Evolutionary conservation across 768 basidiomycete species (phyloP).

Genomic region (Scleroderma citrinum): DNA sequence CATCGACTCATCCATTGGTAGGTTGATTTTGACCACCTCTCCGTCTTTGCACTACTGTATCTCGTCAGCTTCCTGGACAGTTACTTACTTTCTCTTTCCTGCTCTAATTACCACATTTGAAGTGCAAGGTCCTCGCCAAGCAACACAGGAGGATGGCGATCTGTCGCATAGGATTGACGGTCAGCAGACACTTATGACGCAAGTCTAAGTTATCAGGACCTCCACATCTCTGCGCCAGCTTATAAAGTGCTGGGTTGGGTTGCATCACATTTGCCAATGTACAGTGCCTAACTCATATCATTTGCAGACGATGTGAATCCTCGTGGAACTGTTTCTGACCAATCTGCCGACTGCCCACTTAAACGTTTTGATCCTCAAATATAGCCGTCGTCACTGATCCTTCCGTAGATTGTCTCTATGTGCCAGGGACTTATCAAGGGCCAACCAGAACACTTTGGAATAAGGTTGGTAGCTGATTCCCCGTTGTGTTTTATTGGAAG

Average conservation of each 20-base stretch:
- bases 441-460: slow-evolving; percentile 47
- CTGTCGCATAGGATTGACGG: slow-evolving; percentile 42
- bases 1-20: background rate
- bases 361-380: slow-evolving; percentile 55
- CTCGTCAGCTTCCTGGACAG: slow-evolving; percentile 38
- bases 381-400: slow-evolving; percentile 56
- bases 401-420: slow-evolving; percentile 50
- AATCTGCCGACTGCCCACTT: slow-evolving; percentile 30
- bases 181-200: slow-evolving; percentile 21
- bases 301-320: slow-evolving; percentile 23
- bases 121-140: slow-evolving; percentile 27
- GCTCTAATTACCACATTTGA: slow-evolving; percentile 34
- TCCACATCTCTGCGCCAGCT: slow-evolving; percentile 42
- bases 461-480: no score
- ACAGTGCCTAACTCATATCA: background rate
- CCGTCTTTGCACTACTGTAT: no score
- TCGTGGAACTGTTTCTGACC: background rate
- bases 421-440: slow-evolving; percentile 51
- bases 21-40: background rate
- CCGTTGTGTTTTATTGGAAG: no score
- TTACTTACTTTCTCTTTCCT: slow-evolving; percentile 12
- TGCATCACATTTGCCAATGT: slow-evolving; percentile 43
- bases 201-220: slow-evolving; percentile 32
- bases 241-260: no score
- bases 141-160: background rate